Base-by-base conservation (phyloP, 495 filamentous ascomycete genomes). In the Xylaria telfairii region DNA sequence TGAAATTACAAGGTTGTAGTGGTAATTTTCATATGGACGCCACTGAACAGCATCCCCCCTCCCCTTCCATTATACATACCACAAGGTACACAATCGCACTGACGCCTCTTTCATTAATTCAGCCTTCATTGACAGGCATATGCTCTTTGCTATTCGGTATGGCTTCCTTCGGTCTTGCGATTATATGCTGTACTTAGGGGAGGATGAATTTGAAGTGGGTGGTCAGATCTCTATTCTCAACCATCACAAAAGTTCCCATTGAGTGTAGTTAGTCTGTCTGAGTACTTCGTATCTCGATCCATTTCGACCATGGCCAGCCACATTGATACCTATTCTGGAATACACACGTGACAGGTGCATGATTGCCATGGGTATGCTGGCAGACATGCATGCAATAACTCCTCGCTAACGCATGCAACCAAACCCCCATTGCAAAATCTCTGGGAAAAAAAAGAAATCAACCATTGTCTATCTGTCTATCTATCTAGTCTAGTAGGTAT, bases 211-310 rank as follows among this genome's bases (percentile, higher is more conserved):
- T 8, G 32, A 28, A 66, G 24, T 41, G 30, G 53, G 66, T 60
- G 66, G 66, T 60, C 66, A 68, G 66, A 68, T 61, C 39, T 46
- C 41, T 57, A 59, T 42, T 51, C 65, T 34, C 53, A 34, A 44
- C 51, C 49, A 46, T 30, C 34, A 13, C 64, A 28, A 44, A 17
- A 13, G 26, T 46, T 13, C 44, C 44, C 3, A 46, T 3, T 3
- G 21, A 49, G 42, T 19, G 42, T 6, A 46, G 15, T 24, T 10
- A 17, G 42, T 51, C 26, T 12, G 34, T 28, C 64, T 39, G n/a
- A n/a, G n/a, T n/a, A n/a, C n/a, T n/a, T n/a, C n/a, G n/a, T n/a
- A n/a, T n/a, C n/a, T n/a, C n/a, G n/a, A n/a, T n/a, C 46, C 4
- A 54, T 42, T 21, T 6, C 41, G 28, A 21, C 12, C 64, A 10